Evolutionary conservation across 2,329 filamentous ascomycete species (phyloP).

Genomic region (Penicillium sp.): DNA sequence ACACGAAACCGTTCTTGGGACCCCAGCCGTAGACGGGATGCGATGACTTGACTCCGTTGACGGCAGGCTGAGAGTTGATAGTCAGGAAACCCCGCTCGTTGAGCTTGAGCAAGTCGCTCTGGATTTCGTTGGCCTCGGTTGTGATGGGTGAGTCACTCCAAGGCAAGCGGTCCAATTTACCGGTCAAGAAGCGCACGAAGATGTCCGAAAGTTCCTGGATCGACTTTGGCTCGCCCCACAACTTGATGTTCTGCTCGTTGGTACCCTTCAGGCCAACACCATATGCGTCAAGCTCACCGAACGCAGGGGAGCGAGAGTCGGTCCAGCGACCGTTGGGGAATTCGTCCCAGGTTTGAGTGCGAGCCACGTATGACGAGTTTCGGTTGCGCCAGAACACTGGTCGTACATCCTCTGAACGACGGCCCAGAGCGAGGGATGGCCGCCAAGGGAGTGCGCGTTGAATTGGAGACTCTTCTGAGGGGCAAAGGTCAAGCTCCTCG

Average conservation of each 20-base stretch:
- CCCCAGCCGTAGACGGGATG: conserved; percentile 92
- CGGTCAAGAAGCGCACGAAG: conserved; percentile 82
- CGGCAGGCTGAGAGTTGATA: conserved; percentile 95
- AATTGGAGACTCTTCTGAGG: conserved; percentile 73
- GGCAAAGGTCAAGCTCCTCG: conserved; percentile 82
- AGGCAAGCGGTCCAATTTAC: conserved; percentile 77
- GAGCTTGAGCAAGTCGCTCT: conserved; percentile 72
- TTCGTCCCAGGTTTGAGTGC: conserved; percentile 98
- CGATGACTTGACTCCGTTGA: conserved; percentile 85
- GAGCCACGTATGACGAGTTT: conserved; percentile 90
- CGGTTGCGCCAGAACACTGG: conserved; percentile 99
- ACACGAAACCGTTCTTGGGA: conserved; percentile 91
- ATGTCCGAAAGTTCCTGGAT: conserved; percentile 78
- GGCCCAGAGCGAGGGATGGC: conserved; percentile 84
- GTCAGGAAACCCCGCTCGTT: conserved; percentile 88
- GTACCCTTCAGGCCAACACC: conserved; percentile 91
- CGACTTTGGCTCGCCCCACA: conserved; percentile 85
- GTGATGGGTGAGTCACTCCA: conserved; percentile 94
- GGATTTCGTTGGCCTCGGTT: conserved; percentile 77
- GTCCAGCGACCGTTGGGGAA: conserved; percentile 99
- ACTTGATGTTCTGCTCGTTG: conserved; percentile 92
- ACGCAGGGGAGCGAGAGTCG: conserved; percentile 92
- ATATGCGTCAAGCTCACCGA: conserved; percentile 92
- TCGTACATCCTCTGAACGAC: conserved; percentile 90
- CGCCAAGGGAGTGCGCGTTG: conserved; percentile 96